These are phyloP conservation scores for Trametes cubensis DNA, from an alignment of 768 basidiomycete species.

Conservation along the genomic window DNA sequence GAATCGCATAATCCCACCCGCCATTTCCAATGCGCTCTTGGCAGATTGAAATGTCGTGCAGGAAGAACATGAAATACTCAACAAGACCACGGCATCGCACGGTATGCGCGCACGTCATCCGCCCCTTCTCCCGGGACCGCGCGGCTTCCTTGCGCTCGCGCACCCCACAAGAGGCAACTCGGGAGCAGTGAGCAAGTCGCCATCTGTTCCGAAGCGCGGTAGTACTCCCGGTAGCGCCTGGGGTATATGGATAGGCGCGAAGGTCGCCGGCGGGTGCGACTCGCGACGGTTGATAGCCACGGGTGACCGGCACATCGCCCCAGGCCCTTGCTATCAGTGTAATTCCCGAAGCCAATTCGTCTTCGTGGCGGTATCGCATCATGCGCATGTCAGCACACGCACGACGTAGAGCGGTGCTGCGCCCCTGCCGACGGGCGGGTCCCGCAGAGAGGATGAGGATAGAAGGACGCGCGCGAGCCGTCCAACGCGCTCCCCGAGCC, in stretches of 20 bases:
- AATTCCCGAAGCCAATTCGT: conserved; percentile 22
- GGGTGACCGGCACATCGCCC: conserved; percentile 8
- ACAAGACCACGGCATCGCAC: not conserved
- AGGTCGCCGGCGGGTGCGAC: not conserved
- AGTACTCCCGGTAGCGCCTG: not conserved
- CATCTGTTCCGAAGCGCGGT: not conserved
- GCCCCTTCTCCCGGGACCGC: not conserved
- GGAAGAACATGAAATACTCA: not conserved
- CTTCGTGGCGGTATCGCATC: conserved; percentile 17
- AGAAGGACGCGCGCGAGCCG: too few species aligned
- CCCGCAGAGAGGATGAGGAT: too few species aligned
- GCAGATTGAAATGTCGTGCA: not conserved
- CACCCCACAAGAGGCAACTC: not conserved
- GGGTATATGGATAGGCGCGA: not conserved
- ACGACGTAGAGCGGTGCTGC: too few species aligned
- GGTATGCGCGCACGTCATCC: not conserved
- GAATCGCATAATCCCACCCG: not conserved
- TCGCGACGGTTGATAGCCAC: not conserved
- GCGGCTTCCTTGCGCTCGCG: conserved; percentile 4
- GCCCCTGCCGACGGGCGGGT: too few species aligned
- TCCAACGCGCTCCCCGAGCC: too few species aligned
- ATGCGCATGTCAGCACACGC: too few species aligned
- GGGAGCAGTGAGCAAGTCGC: not conserved
- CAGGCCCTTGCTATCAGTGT: conserved; percentile 15
- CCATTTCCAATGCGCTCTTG: not conserved